Percentiles rank a stretch among this genome's conserved stretches.
Conservation (phyloP, 2,329 filamentous ascomycete genomes). For the Fusarium sp. region DNA sequence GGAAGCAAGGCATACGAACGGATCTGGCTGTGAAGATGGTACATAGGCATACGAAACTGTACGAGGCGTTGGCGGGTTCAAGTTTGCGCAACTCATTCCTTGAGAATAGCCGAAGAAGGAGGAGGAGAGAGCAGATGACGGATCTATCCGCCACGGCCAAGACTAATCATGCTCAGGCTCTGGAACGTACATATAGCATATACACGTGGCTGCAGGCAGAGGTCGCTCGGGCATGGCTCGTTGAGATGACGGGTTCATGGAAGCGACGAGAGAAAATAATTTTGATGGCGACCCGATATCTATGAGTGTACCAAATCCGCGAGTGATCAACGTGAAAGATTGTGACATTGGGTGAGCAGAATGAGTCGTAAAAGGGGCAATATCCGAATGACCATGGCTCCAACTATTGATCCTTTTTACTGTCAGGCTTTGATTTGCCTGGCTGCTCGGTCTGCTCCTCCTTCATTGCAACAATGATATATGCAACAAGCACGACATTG, state of each 20-base stretch:
- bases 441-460: slow-evolving; percentile 71
- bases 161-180: slow-evolving; percentile 41
- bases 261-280: slow-evolving; percentile 33
- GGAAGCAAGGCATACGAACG: slow-evolving; percentile 45
- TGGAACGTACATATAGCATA: slow-evolving; percentile 42
- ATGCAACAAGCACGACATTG: slow-evolving; percentile 89
- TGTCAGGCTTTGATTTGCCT: slow-evolving; percentile 54
- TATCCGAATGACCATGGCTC: background rate
- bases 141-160: slow-evolving; percentile 38
- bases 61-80: slow-evolving; percentile 41
- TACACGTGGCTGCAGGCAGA: slow-evolving; percentile 42
- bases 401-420: slow-evolving; percentile 59
- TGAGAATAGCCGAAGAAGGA: slow-evolving; percentile 22
- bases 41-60: slow-evolving; percentile 43
- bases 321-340: background rate
- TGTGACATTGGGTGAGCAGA: background rate
- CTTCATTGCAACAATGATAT: slow-evolving; percentile 87
- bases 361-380: background rate
- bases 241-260: slow-evolving; percentile 15
- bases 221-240: slow-evolving; percentile 23
- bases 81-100: slow-evolving; percentile 28
- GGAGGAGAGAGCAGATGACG: slow-evolving; percentile 28
- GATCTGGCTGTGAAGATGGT: slow-evolving; percentile 36
- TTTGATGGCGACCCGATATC: slow-evolving; percentile 18
- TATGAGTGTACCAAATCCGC: background rate